These are phyloP conservation scores for Termitomyces heimii DNA, from an alignment of 768 basidiomycete species.

Conservation along the genomic window DNA sequence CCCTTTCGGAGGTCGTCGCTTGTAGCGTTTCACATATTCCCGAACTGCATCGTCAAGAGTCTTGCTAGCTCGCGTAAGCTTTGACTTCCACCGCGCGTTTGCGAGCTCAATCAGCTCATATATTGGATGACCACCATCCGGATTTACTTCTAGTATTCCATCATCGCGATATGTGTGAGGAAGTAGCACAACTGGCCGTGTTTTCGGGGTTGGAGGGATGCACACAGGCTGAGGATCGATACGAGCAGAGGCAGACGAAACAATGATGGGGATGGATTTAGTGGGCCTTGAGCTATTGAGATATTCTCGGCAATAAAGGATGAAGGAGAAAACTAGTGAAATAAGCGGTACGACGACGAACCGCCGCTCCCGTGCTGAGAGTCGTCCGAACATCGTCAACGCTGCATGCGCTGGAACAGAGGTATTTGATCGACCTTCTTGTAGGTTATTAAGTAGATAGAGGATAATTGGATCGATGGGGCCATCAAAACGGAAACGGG, in stretches of 20 bases:
- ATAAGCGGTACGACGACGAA: constrained; percentile 7
- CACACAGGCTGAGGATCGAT: constrained; percentile 3
- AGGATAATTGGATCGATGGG: background rate
- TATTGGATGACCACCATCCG: constrained; percentile 62
- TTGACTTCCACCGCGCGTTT: constrained; percentile 50
- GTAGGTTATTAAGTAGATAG: background rate
- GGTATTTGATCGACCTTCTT: background rate
- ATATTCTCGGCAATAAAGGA: constrained; percentile 9
- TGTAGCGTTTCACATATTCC: constrained; percentile 74
- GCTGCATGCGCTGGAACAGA: background rate
- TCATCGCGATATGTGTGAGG: constrained; percentile 29
- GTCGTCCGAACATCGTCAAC: constrained; percentile 3
- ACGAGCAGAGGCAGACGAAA: background rate
- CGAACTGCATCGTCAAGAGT: constrained; percentile 67
- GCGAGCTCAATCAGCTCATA: constrained; percentile 69
- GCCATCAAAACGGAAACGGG: background rate
- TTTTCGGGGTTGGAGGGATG: background rate
- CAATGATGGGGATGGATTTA: background rate
- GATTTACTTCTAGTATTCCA: constrained; percentile 35
- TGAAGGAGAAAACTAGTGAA: constrained; percentile 9
- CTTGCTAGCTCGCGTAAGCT: constrained; percentile 65
- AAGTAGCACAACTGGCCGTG: constrained; percentile 13
- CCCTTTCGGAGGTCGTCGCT: constrained; percentile 75
- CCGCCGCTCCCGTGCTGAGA: constrained; percentile 6
- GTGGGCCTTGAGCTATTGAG: background rate